These are phyloP conservation scores for Aethionema arabicum DNA, from an alignment of 345 rosid genomes.

Conservation along the genomic window DNA sequence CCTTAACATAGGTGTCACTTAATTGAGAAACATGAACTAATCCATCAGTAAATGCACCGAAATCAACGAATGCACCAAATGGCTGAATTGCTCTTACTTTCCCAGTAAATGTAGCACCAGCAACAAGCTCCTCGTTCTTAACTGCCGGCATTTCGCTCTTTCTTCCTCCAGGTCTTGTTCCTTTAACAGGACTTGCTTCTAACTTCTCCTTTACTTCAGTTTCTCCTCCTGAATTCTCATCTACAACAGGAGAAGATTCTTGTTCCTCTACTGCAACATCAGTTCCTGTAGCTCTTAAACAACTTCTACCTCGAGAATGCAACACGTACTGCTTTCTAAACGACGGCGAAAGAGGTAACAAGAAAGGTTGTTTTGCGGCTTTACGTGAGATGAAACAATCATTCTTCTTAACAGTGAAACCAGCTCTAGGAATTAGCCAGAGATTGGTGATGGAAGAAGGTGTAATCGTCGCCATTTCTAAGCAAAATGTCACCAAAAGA, in stretches of 20 bases:
- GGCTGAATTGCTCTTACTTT: constrained; percentile 91
- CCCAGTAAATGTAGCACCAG: constrained; percentile 80
- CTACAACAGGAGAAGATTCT: constrained; percentile 47
- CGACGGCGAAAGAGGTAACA: constrained; percentile 48
- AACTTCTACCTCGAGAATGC: constrained; percentile 37
- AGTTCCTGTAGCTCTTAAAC: constrained; percentile 53
- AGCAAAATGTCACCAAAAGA: constrained; percentile 24
- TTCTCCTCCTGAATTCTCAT: constrained; percentile 41
- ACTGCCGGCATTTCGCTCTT: constrained; percentile 83
- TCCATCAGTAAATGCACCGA: constrained; percentile 93
- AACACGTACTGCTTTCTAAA: constrained; percentile 38
- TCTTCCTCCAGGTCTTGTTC: constrained; percentile 52
- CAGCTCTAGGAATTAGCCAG: constrained; percentile 55
- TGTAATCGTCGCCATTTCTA: constrained; percentile 56
- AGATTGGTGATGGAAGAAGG: constrained; percentile 60
- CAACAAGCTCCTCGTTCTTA: constrained; percentile 71
- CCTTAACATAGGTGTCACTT: constrained; percentile 80
- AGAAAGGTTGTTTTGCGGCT: constrained; percentile 39
- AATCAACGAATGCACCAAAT: constrained; percentile 84
- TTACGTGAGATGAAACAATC: constrained; percentile 46
- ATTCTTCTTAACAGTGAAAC: constrained; percentile 45
- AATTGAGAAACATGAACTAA: constrained; percentile 83
- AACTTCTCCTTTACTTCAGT: constrained; percentile 40
- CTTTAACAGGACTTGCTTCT: constrained; percentile 42
- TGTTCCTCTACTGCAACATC: constrained; percentile 71